Percentiles rank a stretch among this genome's conserved stretches.
Evolutionary conservation across 73 alveolate species (phyloP).

Genomic region (Blepharisma japonicum): DNA sequence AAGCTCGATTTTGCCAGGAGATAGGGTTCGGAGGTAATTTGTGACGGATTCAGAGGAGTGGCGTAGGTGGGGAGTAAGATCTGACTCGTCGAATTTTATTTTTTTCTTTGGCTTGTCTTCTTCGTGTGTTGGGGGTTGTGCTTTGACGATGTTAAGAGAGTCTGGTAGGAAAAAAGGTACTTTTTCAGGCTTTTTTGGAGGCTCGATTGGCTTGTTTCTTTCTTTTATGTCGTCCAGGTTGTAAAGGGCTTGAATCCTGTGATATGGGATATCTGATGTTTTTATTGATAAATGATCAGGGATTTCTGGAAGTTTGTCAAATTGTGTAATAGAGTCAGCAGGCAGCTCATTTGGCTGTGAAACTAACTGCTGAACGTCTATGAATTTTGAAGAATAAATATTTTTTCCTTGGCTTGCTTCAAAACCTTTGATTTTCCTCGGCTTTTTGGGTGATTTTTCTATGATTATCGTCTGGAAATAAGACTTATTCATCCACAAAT

Average conservation of each 20-base stretch:
- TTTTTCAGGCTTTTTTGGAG: constrained; percentile 51
- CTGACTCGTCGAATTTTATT: background rate
- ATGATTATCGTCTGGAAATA: constrained; percentile 40
- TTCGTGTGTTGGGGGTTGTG: background rate
- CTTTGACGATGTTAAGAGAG: background rate
- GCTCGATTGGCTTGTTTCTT: constrained; percentile 58
- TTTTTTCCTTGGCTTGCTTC: constrained; percentile 17
- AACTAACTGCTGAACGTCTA: background rate
- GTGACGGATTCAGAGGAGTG: background rate
- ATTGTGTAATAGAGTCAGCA: background rate
- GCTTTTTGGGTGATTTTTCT: constrained; percentile 31
- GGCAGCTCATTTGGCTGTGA: background rate
- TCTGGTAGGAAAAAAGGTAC: constrained; percentile 66
- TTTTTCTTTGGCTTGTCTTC: constrained; percentile 1
- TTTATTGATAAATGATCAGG: background rate
- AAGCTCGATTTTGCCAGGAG: constrained; percentile 25
- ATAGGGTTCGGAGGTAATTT: background rate
- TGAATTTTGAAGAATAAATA: background rate
- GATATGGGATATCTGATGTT: background rate
- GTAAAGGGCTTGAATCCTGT: constrained; percentile 28
- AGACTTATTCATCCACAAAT: constrained; percentile 65
- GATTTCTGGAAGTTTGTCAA: background rate
- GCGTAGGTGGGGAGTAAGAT: background rate
- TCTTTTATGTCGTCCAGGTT: constrained; percentile 60
- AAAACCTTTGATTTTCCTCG: constrained; percentile 27